phyloP scores from a whole-genome alignment of 306 rosid species.

The Vachellia collinsii region DNA sequence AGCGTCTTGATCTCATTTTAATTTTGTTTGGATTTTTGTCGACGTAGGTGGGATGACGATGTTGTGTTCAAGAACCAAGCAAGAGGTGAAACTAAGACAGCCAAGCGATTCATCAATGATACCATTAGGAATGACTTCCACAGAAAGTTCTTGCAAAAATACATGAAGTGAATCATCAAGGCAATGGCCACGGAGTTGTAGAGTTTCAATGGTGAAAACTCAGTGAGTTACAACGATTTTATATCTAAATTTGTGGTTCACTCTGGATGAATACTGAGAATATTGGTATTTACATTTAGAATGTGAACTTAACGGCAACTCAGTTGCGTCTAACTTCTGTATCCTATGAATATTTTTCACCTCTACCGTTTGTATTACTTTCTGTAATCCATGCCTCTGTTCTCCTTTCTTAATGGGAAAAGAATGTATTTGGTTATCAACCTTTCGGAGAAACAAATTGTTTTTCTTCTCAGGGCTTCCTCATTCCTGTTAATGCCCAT shows the following conservation, averaged over 20 bases:
- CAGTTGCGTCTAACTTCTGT: background rate
- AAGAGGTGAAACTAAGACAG: constrained; percentile 72
- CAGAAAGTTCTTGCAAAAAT: constrained; percentile 62
- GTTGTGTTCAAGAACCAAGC: constrained; percentile 65
- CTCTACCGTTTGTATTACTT: background rate
- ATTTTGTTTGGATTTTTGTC: background rate
- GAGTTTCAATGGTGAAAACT: constrained; percentile 5
- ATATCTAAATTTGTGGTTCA: constrained; percentile 33
- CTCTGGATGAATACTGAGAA: constrained; percentile 23
- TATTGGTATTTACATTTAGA: background rate
- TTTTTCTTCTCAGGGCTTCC: too few relatives aligned
- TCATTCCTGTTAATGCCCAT: too few relatives aligned
- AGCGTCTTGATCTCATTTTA: background rate
- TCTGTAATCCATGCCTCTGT: background rate
- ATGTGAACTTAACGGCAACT: constrained; percentile 28
- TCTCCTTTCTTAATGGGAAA: background rate
- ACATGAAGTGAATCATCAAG: constrained; percentile 55
- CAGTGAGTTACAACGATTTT: background rate
- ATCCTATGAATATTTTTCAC: background rate
- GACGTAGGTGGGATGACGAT: constrained; percentile 31
- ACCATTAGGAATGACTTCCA: constrained; percentile 42
- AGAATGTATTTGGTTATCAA: background rate
- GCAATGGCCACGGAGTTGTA: background rate
- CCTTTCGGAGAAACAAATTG: background rate
- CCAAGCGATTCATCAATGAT: constrained; percentile 70